Conservation (phyloP, 345 rosid species). For the Cardamine chenopodiifolia region DNA sequence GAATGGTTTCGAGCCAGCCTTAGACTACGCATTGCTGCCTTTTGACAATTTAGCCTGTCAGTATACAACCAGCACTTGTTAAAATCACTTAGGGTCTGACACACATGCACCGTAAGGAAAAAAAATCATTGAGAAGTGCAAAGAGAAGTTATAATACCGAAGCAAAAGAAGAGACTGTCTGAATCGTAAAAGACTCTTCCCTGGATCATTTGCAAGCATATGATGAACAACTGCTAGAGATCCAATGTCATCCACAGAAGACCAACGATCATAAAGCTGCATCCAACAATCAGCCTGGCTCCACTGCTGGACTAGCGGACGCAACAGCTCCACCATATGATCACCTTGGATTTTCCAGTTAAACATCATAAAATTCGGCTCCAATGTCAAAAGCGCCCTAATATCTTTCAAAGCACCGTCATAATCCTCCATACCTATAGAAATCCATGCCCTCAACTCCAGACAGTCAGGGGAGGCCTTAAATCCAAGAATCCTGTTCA, state of each 20-base stretch:
- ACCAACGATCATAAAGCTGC: slow-evolving; percentile 95
- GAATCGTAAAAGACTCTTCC: slow-evolving; percentile 82
- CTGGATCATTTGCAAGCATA: slow-evolving; percentile 86
- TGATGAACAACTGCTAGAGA: slow-evolving; percentile 91
- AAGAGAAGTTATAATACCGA: slow-evolving; percentile 49
- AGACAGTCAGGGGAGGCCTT: slow-evolving; percentile 82
- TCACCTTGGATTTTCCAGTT: slow-evolving; percentile 70
- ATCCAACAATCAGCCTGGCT: slow-evolving; percentile 96
- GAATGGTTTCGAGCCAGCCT: slow-evolving; percentile 89
- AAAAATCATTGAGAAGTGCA: neutral
- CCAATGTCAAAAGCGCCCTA: slow-evolving; percentile 80
- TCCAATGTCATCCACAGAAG: slow-evolving; percentile 92
- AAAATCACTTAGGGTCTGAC: slow-evolving; percentile 7
- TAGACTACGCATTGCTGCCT: slow-evolving; percentile 90
- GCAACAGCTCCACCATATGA: slow-evolving; percentile 69
- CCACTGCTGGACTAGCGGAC: slow-evolving; percentile 74
- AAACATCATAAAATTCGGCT: slow-evolving; percentile 79
- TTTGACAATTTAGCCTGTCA: slow-evolving; percentile 85
- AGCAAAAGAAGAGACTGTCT: slow-evolving; percentile 93
- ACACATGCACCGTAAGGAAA: slow-evolving; percentile 9
- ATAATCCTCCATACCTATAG: slow-evolving; percentile 70
- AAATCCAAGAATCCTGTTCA: slow-evolving; percentile 76
- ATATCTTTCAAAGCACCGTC: slow-evolving; percentile 81
- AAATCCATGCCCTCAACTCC: slow-evolving; percentile 92
- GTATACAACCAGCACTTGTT: slow-evolving; percentile 23